Evolutionary conservation across 345 rosid species (phyloP), one percentile per base, ranked within the genome.

Genomic region (Bruguiera parviflora): DNA sequence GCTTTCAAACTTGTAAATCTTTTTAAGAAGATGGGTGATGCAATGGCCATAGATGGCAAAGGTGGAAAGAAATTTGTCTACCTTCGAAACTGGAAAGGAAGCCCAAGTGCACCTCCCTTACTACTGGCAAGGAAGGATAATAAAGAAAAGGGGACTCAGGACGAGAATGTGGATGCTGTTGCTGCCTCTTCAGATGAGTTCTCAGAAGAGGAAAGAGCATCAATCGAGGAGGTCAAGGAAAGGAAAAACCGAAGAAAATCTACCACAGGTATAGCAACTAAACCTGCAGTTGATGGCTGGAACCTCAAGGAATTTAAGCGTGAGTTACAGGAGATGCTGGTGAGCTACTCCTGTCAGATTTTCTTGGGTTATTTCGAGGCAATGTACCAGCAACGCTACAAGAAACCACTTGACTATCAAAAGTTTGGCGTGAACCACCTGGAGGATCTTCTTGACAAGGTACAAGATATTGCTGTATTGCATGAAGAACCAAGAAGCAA

Each of bases 241-340:
- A 79, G 73, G 70, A 83, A 63, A 52, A 66, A 58, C 66, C 81
- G 59, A 73, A 81, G 71, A 52, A 71, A 73, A 72, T n/a, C 72
- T 10, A 59, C 49, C 32, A 60, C 70, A 20, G 70, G 58, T 25
- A 69, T 63, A 28, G 73, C 71, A 16, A 71, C 74, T 67, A 74
- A 58, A 66, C 70, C 67, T 65, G 80, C 78, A 28, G 73, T 66
- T 64, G 73, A 67, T 68, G 72, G 71, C 55, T 66, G 53, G 52
- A 66, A 70, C 67, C 71, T 96, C 3, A 86, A 83, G 76, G 89
- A 86, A 70, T 92, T 92, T 80, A 92, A 89, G 81, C 69, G 69
- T 13, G 96, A 96, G 83, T 77, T 96, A 72, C 96, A 90, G 76
- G 96, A 92, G 67, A 90, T 89, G 78, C 70, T 96, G 18, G 98